phyloP scores from a whole-genome alignment of 768 basidiomycete genomes.

The Coprinopsis marcescibilis region DNA sequence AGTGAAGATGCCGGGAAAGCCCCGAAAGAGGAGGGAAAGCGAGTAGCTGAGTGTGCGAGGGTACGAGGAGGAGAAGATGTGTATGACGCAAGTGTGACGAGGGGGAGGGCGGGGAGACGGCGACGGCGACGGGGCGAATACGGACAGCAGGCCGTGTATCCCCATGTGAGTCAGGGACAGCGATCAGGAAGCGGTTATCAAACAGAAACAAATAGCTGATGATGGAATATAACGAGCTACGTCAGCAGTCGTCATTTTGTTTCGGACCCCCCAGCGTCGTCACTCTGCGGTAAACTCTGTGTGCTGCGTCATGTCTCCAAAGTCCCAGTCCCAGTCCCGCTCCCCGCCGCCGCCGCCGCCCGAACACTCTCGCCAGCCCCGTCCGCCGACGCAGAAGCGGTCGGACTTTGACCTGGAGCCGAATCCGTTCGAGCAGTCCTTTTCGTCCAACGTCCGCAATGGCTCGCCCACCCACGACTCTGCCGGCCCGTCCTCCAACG shows the following conservation, averaged over 20 bases:
- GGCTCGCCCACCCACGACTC: slow-evolving; percentile 25
- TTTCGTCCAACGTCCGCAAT: slow-evolving; percentile 54
- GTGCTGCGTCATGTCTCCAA: slow-evolving; percentile 33
- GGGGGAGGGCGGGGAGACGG: slow-evolving; percentile 12
- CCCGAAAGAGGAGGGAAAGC: slow-evolving; percentile 3
- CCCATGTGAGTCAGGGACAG: slow-evolving; percentile 13
- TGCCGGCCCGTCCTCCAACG: slow-evolving; percentile 27
- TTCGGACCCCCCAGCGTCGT: slow-evolving; percentile 31
- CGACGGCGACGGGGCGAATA: background rate
- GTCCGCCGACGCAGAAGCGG: slow-evolving; percentile 42
- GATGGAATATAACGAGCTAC: slow-evolving; percentile 41
- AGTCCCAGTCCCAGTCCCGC: slow-evolving; percentile 31
- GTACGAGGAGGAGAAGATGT: background rate
- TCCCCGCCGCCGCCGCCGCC: slow-evolving; percentile 19
- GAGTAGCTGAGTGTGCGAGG: slow-evolving; percentile 5
- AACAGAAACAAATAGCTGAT: slow-evolving; percentile 34
- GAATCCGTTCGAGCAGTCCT: slow-evolving; percentile 95
- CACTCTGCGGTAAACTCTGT: slow-evolving; percentile 18
- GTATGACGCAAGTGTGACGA: slow-evolving; percentile 22
- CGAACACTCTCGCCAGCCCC: slow-evolving; percentile 13
- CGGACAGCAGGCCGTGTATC: no score
- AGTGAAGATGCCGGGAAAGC: slow-evolving; percentile 8
- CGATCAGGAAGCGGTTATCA: slow-evolving; percentile 21
- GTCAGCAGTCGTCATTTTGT: slow-evolving; percentile 48
- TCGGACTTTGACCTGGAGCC: slow-evolving; percentile 75